These are phyloP conservation scores for Sugiyamaella chiloensis DNA, from an alignment of 805 yeast species.

Conservation along the genomic window DNA sequence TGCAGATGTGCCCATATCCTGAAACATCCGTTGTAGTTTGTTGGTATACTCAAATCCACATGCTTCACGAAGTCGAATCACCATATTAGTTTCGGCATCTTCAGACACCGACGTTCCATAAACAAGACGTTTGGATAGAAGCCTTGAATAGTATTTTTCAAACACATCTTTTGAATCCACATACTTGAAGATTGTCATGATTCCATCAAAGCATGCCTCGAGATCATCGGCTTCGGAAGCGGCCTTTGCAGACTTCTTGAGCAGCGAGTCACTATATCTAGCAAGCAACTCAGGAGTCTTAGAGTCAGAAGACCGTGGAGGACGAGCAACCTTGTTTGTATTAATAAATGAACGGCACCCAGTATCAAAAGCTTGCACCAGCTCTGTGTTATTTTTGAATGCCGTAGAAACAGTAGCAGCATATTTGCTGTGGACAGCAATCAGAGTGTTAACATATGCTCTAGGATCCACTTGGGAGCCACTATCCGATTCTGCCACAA, in stretches of 20 bases:
- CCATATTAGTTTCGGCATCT: constrained; percentile 77
- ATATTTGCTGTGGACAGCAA: constrained; percentile 66
- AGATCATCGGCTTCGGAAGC: constrained; percentile 68
- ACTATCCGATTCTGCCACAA: constrained; percentile 38
- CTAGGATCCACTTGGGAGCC: constrained; percentile 58
- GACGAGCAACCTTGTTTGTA: constrained; percentile 68
- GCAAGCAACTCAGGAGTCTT: constrained; percentile 91
- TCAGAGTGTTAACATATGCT: constrained; percentile 71
- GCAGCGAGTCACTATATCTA: constrained; percentile 76
- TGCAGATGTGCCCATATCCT: constrained; percentile 81
- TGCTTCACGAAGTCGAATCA: constrained; percentile 81
- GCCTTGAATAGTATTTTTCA: constrained; percentile 86
- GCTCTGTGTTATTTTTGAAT: constrained; percentile 69
- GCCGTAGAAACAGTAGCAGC: constrained; percentile 60
- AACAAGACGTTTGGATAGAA: constrained; percentile 84
- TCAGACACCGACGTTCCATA: constrained; percentile 82
- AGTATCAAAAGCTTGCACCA: constrained; percentile 82
- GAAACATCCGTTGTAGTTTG: constrained; percentile 93
- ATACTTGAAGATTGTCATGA: constrained; percentile 82
- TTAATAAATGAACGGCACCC: constrained; percentile 87
- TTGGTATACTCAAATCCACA: constrained; percentile 91
- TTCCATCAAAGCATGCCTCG: constrained; percentile 67
- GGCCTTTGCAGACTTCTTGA: constrained; percentile 72
- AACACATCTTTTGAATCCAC: constrained; percentile 93
- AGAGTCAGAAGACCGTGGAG: constrained; percentile 44